Base-by-base conservation (phyloP, 2,329 filamentous ascomycete species). In the Xylaria hypoxylon region DNA sequence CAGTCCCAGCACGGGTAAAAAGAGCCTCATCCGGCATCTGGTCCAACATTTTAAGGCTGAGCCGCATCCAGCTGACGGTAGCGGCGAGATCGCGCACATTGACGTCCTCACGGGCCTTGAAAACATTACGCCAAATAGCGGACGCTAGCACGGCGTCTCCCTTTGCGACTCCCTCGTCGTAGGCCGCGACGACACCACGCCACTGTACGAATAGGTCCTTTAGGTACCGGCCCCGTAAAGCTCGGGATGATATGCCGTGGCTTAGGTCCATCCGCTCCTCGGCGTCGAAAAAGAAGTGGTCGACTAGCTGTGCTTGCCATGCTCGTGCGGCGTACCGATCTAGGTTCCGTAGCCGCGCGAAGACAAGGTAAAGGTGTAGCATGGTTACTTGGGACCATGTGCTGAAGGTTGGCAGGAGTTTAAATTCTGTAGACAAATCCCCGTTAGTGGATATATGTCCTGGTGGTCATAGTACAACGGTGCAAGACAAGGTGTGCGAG, bases 381-480 rank as follows among this genome's bases (percentile, higher is more conserved):
- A 97, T 97, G 40, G 94, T 96, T 50, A 98, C 90, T 80, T 98
- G 94, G 22, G 94, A 92, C 96, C 96, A 99, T 63, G 92, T 95
- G 77, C 90, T 94, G 80, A 99, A 99, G 0, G 94, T 98, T 0
- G 94, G 92, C 35, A 87, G 85, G 19, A 99, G 87, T 28, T 87
- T 87, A 70, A 97, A 88, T 58, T 90, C 93, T 97, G 74, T 11
- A 38, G 19, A 28, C 10, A 58, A 24, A 11, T 33, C 7, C 26
- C 22, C 26, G 47, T 69, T 64, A 69, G 59, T 48, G 24, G 15
- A 47, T 60, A 4, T 19, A 19, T n/a, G 33, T 19, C 31, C 3
- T 31, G 17, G 51, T 47, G 64, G 59, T 28, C n/a, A 48, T 52
- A 50, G 22, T 19, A 44, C 11, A 40, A 44, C 44, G 64, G 28